These are phyloP conservation scores for Sparassis latifolia DNA, from an alignment of 1,284 basidiomycete genomes.

Conservation along the genomic window DNA sequence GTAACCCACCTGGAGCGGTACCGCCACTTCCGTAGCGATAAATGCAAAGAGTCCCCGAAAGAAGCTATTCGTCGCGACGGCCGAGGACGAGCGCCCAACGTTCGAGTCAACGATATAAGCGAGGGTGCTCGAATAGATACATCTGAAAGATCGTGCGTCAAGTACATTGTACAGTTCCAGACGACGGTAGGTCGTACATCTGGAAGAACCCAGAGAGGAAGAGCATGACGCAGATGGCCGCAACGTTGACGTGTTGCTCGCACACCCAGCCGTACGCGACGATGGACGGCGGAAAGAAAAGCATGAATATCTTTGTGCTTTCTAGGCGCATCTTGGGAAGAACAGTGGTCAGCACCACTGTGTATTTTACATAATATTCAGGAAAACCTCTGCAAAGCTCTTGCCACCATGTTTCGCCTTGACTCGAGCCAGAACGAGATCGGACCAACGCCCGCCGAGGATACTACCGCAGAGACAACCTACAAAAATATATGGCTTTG, in stretches of 20 bases:
- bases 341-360: background rate
- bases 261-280: constrained; percentile 76
- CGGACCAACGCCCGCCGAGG: constrained; percentile 74
- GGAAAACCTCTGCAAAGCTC: constrained; percentile 56
- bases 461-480: constrained; percentile 68
- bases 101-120: constrained; percentile 77
- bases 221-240: constrained; percentile 55
- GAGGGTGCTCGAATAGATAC: constrained; percentile 45
- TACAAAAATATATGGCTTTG: constrained; percentile 10
- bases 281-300: constrained; percentile 51
- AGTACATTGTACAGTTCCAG: background rate
- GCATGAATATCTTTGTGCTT: constrained; percentile 51
- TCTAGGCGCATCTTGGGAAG: constrained; percentile 60
- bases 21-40: constrained; percentile 59
- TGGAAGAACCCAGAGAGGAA: constrained; percentile 65
- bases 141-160: constrained; percentile 4
- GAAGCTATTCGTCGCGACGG: constrained; percentile 63
- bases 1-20: constrained; percentile 49
- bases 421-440: constrained; percentile 50
- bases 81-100: constrained; percentile 60
- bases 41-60: constrained; percentile 68
- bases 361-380: background rate
- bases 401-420: constrained; percentile 56
- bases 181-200: constrained; percentile 40
- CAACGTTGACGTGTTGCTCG: constrained; percentile 55